A percentile compares a stretch with the other conserved stretches of the same genome.
Conservation (phyloP, 495 filamentous ascomycete species). For the Aspergillus kassunensis region DNA sequence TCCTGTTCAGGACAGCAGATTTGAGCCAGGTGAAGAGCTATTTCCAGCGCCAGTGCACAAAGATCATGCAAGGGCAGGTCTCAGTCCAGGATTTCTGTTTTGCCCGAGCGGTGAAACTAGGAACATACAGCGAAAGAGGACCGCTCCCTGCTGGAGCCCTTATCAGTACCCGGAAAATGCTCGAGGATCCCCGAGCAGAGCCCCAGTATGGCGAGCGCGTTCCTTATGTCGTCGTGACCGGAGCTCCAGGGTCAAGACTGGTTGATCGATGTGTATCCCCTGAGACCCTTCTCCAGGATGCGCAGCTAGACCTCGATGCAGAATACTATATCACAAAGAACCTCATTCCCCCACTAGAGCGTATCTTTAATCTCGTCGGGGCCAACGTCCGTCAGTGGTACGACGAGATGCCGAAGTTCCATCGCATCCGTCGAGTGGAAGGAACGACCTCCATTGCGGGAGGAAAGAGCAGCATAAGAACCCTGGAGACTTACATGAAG, state of each 20-base stretch:
- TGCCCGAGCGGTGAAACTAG: constrained; percentile 85
- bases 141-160: constrained; percentile 81
- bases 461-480: constrained; percentile 49
- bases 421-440: constrained; percentile 61
- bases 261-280: constrained; percentile 89
- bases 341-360: constrained; percentile 87
- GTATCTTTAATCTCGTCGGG: constrained; percentile 95
- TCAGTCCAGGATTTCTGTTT: constrained; percentile 96
- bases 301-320: constrained; percentile 79
- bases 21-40: constrained; percentile 86
- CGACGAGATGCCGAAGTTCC: constrained; percentile 92
- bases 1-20: constrained; percentile 85
- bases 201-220: constrained; percentile 95
- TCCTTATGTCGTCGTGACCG: constrained; percentile 88
- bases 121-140: constrained; percentile 78
- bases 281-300: constrained; percentile 71
- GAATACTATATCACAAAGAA: constrained; percentile 98
- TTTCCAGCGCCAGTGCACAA: constrained; percentile 84
- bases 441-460: constrained; percentile 13
- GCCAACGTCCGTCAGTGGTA: constrained; percentile 91
- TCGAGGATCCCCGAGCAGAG: constrained; percentile 77
- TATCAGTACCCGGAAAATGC: constrained; percentile 80
- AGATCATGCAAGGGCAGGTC: constrained; percentile 85
- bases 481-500: constrained; percentile 84
- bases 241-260: constrained; percentile 78